Percentiles rank a stretch among this genome's conserved stretches.
phyloP scores from a whole-genome alignment of 2,329 filamentous ascomycete species.

The Colletotrichum paranaense region DNA sequence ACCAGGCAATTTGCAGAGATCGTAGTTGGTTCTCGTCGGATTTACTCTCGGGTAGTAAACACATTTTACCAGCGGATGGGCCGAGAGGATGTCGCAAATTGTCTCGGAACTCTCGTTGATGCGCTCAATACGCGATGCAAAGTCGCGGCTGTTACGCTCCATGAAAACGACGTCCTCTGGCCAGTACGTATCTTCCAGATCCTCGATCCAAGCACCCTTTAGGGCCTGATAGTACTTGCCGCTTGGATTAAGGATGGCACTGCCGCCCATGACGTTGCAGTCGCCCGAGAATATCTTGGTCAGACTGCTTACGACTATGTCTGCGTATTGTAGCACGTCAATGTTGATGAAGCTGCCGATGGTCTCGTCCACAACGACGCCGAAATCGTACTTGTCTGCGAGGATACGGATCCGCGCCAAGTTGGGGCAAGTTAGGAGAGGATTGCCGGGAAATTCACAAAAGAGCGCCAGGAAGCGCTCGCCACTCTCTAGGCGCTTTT shows the following conservation, averaged over 20 bases:
- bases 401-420: constrained; percentile 82
- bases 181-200: constrained; percentile 94
- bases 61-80: constrained; percentile 73
- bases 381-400: constrained; percentile 87
- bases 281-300: constrained; percentile 98
- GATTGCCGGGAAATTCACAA: constrained; percentile 95
- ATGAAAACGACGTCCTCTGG: constrained; percentile 94
- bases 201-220: constrained; percentile 71
- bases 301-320: constrained; percentile 92
- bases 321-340: constrained; percentile 88
- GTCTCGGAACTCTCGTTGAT: constrained; percentile 89
- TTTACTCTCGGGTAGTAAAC: constrained; percentile 90
- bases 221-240: constrained; percentile 76
- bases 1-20: constrained; percentile 76
- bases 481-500: constrained; percentile 75
- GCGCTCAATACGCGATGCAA: constrained; percentile 81
- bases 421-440: constrained; percentile 86
- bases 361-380: constrained; percentile 93
- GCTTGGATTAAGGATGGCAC: constrained; percentile 72
- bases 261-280: constrained; percentile 98
- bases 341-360: constrained; percentile 97
- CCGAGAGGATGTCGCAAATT: constrained; percentile 78
- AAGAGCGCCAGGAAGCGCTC: constrained; percentile 87
- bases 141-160: constrained; percentile 96
- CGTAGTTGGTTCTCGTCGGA: constrained; percentile 77